Percentiles rank a stretch among this genome's conserved stretches.
phyloP scores from a whole-genome alignment of 2,329 filamentous ascomycete species.

The Colletotrichum costaricense region DNA sequence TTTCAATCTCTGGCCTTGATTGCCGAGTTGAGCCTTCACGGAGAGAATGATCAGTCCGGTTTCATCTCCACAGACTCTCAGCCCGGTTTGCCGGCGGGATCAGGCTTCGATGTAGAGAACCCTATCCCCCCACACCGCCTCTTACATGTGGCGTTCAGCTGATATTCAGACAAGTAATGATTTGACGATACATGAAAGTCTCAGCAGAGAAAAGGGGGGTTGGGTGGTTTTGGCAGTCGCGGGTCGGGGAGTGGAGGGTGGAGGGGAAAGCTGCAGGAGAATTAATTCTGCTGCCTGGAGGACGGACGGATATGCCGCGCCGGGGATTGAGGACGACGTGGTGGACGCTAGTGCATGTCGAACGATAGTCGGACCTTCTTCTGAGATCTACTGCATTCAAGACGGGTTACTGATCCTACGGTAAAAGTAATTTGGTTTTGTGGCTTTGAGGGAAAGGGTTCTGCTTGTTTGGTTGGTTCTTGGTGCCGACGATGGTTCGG shows the following conservation, averaged over 20 bases:
- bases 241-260: neutral
- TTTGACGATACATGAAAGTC: neutral
- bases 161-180: neutral
- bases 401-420: neutral
- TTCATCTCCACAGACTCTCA: neutral
- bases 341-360: neutral
- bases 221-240: too few relatives aligned
- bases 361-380: slow-evolving; percentile 3
- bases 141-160: neutral
- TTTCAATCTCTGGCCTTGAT: neutral
- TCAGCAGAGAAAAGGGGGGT: neutral
- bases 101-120: neutral
- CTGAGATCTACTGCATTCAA: neutral
- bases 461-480: neutral
- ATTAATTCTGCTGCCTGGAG: slow-evolving; percentile 31
- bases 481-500: neutral
- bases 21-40: neutral
- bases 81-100: neutral
- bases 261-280: neutral
- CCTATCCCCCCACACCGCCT: neutral
- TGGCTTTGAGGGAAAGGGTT: neutral
- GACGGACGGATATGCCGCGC: neutral
- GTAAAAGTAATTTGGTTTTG: neutral
- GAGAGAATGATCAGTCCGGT: neutral
- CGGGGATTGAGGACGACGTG: neutral